Evolutionary conservation across 108 stramenopile genomes (phyloP), one percentile per base, ranked within the genome.

Genomic region (Nitzschia sp.): DNA sequence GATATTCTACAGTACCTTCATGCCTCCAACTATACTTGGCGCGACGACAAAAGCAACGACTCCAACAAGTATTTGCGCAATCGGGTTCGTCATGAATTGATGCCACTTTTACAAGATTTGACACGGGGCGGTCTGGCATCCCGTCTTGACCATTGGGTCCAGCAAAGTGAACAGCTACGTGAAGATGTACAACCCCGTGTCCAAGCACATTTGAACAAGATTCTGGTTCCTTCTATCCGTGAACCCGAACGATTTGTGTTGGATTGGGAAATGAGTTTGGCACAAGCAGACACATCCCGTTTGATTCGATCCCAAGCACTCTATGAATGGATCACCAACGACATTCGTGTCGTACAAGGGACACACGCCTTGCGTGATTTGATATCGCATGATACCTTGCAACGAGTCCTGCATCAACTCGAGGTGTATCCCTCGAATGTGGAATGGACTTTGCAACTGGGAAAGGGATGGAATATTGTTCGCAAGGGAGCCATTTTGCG

Each of bases 71-170:
- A 94, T 70, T 76, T 85, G 50, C 75, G 93, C 20, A 94, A 94
- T 60, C 86, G 88, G 38, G 89, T 94, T 10, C 84, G 93, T 17
- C 89, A 92, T 77, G 87, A 94, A 67, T 46, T 94, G 64, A 77
- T 94, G 10, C 93, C 93, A 11, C 69, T 94, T 38, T 55, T 94
- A 69, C 44, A 70, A 41, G 89, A 92, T 9, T 57, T 94, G 39
- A 72, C 83, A 14, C 81, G 76, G 56, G 73, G 71, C 55, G 66
- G 73, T 37, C 67, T 78, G 22, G 26, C 82, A 64, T 82, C 84
- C 65, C 80, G 89, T 37, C 66, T 94, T 9, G 63, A 51, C 10
- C 75, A 75, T 37, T 53, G 88, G 65, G 63, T 78, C 24, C 72
- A 85, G 43, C 93, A 94, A 78, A 88, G 86, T 64, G 68, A 65